Base-by-base conservation (phyloP, 345 rosid species). In the Gossypium longicalyx region DNA sequence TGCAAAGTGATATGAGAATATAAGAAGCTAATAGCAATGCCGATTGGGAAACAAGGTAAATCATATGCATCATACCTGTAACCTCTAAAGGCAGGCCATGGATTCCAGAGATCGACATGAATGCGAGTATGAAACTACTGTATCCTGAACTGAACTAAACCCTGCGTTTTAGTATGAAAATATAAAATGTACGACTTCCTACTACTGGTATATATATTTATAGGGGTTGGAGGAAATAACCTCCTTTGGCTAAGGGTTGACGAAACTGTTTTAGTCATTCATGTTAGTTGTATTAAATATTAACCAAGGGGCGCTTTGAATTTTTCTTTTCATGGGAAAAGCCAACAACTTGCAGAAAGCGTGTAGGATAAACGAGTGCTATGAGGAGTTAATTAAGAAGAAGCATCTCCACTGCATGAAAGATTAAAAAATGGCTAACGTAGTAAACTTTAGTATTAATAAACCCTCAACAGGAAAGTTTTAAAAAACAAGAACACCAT, bases 31-130 rank as follows among this genome's bases (percentile, higher is more conserved):
- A 23, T 48, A 13, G 8, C 1, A 3, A 16, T 10, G 22, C 13
- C 25, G 7, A 51, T 9, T 9, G 4, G 59, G 15, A 69, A 34
- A 51, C 12, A 9, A 69, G 44, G 23, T 27, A 12, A 9, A 67
- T 69, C 58, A 16, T 10, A 43, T 7, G 19, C 12, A 49, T 34
- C 74, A 53, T 77, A 87, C 87, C 86, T 3, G 86, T 85, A 70
- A 87, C 83, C 76, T 87, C 91, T 13, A 87, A 82, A 71, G 87
- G 86, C 66, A 85, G 61, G 51, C 89, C 91, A 49, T 87, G 91
- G 75, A 86, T 82, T 72, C 91, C 86, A 9, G 83, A 80, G 57
- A 67, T 23, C 57, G 71, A 81, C 58, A 10, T 79, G 75, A 85
- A 83, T 75, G 68, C 47, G 23, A 47, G 56, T 27, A 11, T 27